Percentiles rank a stretch among this genome's conserved stretches.
Evolutionary conservation across 2,329 filamentous ascomycete genomes (phyloP).

Genomic region (Cadophora luteo-olivacea): DNA sequence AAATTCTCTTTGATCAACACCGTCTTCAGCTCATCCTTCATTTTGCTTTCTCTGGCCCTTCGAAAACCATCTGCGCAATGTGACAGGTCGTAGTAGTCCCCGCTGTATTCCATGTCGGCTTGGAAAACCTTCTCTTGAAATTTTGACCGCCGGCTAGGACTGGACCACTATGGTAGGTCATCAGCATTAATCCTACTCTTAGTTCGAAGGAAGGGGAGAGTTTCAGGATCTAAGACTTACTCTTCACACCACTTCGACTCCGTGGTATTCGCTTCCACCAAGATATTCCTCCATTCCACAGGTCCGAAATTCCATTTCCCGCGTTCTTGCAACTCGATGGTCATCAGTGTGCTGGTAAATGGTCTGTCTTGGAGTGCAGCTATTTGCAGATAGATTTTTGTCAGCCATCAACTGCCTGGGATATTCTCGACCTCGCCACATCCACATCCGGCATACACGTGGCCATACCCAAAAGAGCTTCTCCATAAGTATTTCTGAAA

Average conservation of each 20-base stretch:
- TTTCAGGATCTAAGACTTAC: background rate
- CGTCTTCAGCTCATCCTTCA: no score
- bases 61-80: constrained; percentile 25
- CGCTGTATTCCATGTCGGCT: constrained; percentile 16
- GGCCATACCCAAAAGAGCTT: no score
- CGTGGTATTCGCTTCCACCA: constrained; percentile 30
- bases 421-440: background rate
- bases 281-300: constrained; percentile 32
- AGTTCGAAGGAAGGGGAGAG: no score
- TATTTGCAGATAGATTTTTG: background rate
- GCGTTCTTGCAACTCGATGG: constrained; percentile 30
- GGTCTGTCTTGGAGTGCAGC: background rate
- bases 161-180: constrained; percentile 4
- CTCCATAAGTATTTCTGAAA: background rate
- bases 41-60: background rate
- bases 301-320: constrained; percentile 34
- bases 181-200: background rate
- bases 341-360: constrained; percentile 18
- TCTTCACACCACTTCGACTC: constrained; percentile 29
- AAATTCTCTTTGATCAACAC: no score
- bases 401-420: no score
- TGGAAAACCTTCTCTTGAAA: constrained; percentile 17
- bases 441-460: background rate
- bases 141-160: background rate
- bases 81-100: constrained; percentile 29